Conservation (phyloP, 352 stramenopile genomes). For the Phytophthora melonis region DNA sequence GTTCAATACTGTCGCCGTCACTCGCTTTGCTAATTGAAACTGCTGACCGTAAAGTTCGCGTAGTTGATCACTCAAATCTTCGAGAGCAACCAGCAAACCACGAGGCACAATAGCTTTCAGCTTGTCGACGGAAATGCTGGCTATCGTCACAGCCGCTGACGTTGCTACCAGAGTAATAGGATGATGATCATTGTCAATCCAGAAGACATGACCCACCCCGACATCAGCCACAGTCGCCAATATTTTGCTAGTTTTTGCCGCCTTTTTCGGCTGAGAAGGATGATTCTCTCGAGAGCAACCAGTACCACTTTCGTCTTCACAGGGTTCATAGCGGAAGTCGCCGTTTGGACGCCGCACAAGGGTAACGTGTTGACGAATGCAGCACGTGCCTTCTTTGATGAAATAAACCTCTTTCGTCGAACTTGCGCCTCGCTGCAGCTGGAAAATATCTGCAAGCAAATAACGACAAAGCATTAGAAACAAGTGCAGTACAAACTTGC, state of each 20-base stretch:
- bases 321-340: conserved; percentile 2
- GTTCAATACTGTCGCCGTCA: conserved; percentile 57
- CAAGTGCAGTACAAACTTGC: neutral
- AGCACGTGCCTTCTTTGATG: conserved; percentile 63
- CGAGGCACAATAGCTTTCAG: conserved; percentile 57
- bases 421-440: conserved; percentile 25
- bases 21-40: conserved; percentile 44
- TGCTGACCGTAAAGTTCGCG: conserved; percentile 45
- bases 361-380: conserved; percentile 49
- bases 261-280: conserved; percentile 1
- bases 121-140: conserved; percentile 58
- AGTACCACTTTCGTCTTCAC: conserved; percentile 2
- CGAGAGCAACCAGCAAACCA: conserved; percentile 38
- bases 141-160: conserved; percentile 54
- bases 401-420: conserved; percentile 44
- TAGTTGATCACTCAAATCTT: conserved; percentile 35
- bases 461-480: conserved; percentile 1
- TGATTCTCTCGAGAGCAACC: neutral
- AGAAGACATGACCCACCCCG: conserved; percentile 61
- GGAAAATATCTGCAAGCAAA: conserved; percentile 49
- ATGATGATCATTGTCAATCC: conserved; percentile 42
- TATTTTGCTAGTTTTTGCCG: conserved; percentile 36
- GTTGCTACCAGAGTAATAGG: conserved; percentile 61
- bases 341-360: conserved; percentile 3
- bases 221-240: conserved; percentile 66